Conservation (phyloP, 1,284 basidiomycete species). For the Chiua sp. region DNA sequence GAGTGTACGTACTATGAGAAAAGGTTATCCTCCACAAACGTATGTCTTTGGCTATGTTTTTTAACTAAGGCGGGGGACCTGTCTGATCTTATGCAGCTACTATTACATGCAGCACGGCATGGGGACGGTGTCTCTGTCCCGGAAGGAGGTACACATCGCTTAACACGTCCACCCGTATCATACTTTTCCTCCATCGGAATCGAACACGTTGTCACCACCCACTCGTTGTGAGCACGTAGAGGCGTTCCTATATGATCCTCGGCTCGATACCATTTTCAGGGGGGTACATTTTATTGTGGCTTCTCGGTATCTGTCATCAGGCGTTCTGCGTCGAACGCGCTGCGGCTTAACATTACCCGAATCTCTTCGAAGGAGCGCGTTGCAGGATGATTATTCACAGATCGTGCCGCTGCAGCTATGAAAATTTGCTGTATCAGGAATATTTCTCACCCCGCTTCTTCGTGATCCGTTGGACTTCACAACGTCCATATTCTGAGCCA, state of each 20-base stretch:
- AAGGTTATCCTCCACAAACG: neutral
- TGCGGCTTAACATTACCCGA: neutral
- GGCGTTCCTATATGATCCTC: neutral
- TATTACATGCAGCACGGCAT: constrained; percentile 10
- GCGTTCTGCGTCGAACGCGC: neutral
- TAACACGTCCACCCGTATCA: constrained; percentile 2
- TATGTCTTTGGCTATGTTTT: neutral
- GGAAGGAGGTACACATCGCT: constrained; percentile 2
- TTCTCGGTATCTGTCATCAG: neutral
- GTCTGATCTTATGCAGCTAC: constrained; percentile 1
- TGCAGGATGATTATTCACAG: constrained; percentile 8
- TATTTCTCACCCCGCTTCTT: neutral
- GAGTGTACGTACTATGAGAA: no score
- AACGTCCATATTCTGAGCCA: constrained; percentile 15
- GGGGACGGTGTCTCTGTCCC: constrained; percentile 8
- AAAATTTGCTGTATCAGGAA: constrained; percentile 22
- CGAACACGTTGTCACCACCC: constrained; percentile 10
- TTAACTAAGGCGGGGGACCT: neutral
- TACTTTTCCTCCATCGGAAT: constrained; percentile 2
- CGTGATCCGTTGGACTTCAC: constrained; percentile 10
- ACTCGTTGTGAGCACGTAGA: constrained; percentile 4
- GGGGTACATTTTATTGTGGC: neutral
- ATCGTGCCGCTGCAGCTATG: neutral
- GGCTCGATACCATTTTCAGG: constrained; percentile 1
- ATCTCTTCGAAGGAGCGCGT: neutral